Conservation (phyloP, 1,139 yeast genomes). For the Suhomyces yuchorum region DNA sequence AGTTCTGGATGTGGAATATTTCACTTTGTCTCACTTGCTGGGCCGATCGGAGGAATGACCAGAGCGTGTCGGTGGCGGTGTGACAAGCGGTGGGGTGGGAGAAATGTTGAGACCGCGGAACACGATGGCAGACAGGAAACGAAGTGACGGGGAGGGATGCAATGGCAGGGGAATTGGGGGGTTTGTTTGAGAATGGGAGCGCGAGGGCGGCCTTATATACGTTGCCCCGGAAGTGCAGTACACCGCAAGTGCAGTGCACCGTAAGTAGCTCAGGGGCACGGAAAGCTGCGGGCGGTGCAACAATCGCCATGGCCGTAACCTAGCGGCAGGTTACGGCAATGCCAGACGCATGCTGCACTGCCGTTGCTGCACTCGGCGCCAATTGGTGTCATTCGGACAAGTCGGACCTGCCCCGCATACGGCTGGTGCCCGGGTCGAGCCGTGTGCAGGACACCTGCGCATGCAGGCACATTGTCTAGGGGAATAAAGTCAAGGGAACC, state of each 20-base stretch:
- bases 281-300: neutral
- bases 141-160: too few relatives aligned
- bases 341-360: neutral
- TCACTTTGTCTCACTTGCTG: conserved; percentile 9
- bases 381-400: conserved; percentile 1
- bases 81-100: neutral
- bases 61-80: neutral
- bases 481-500: neutral
- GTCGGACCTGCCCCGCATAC: conserved; percentile 7
- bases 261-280: neutral
- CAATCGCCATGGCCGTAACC: neutral
- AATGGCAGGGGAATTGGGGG: neutral
- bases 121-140: too few relatives aligned
- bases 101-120: neutral
- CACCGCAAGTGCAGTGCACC: too few relatives aligned
- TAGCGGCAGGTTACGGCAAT: neutral
- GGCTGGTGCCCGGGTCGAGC: conserved; percentile 1
- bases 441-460: neutral
- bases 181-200: neutral
- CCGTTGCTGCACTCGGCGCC: conserved; percentile 2
- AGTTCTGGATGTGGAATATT: conserved; percentile 5
- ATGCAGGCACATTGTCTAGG: neutral
- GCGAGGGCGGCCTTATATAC: neutral
- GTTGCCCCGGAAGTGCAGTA: neutral
- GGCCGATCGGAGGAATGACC: conserved; percentile 6